Percentiles rank a stretch among this genome's conserved stretches.
phyloP scores from a whole-genome alignment of 2,329 filamentous ascomycete species.

The Coniochaeta ligniaria region DNA sequence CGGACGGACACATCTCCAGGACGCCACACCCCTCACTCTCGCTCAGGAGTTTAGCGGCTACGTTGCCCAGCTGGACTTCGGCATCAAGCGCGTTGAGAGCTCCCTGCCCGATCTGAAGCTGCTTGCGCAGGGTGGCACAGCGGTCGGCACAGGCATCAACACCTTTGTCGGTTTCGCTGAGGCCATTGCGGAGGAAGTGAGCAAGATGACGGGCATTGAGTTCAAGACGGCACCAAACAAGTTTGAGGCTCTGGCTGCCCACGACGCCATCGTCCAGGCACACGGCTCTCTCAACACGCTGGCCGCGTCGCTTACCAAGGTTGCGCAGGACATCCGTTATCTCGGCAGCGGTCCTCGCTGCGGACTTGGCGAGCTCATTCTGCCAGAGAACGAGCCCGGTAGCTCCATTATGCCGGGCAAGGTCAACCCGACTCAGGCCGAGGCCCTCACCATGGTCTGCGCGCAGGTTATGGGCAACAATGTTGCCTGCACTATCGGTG shows the following conservation, averaged over 20 bases:
- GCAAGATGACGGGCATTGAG: constrained; percentile 83
- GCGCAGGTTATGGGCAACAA: constrained; percentile 98
- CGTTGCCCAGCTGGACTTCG: constrained; percentile 86
- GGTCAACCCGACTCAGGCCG: constrained; percentile 98
- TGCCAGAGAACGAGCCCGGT: constrained; percentile 97
- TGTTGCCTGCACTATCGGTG: constrained; percentile 84
- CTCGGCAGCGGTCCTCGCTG: constrained; percentile 93
- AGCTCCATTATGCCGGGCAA: constrained; percentile 99
- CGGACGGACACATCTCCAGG: constrained; percentile 92
- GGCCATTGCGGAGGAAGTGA: constrained; percentile 83
- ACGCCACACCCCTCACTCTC: constrained; percentile 90
- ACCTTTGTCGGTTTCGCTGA: constrained; percentile 95
- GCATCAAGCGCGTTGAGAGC: constrained; percentile 79
- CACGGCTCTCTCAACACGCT: constrained; percentile 91
- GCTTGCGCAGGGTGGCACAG: constrained; percentile 91
- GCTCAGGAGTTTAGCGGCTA: constrained; percentile 98
- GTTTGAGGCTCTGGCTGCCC: constrained; percentile 92
- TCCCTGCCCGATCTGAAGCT: constrained; percentile 77
- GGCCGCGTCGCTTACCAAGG: constrained; percentile 88
- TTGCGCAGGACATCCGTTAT: constrained; percentile 96
- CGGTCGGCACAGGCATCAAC: constrained; percentile 95
- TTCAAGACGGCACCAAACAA: constrained; percentile 99
- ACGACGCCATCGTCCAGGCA: constrained; percentile 93
- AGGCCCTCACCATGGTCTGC: constrained; percentile 96
- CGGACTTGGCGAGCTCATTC: constrained; percentile 84